Evolutionary conservation across 306 rosid genomes (phyloP).

Genomic region (Canavalia ensiformis): DNA sequence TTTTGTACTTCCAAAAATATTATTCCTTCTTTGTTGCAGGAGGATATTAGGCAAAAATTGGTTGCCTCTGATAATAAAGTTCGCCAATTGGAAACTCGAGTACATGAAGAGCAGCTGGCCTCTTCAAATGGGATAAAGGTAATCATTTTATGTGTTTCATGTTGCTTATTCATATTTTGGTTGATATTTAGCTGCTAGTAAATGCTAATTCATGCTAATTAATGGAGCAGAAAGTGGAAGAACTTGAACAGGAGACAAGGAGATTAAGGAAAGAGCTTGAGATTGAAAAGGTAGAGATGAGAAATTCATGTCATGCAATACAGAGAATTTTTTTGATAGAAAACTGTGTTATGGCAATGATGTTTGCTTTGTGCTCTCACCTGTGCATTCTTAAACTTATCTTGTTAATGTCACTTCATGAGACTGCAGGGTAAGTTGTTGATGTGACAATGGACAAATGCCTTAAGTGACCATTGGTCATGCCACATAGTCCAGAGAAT

Average conservation of each 20-base stretch:
- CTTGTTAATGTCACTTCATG: slow-evolving; percentile 34
- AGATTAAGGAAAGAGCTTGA: slow-evolving; percentile 80
- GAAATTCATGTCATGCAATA: slow-evolving; percentile 38
- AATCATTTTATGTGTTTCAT: slow-evolving; percentile 34
- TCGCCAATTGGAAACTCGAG: slow-evolving; percentile 87
- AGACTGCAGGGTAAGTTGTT: slow-evolving; percentile 33
- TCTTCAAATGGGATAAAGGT: slow-evolving; percentile 74
- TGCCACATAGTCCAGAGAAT: slow-evolving; percentile 32
- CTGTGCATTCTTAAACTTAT: no score
- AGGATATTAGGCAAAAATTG: slow-evolving; percentile 85
- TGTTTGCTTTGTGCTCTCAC: slow-evolving; percentile 3
- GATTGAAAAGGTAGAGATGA: slow-evolving; percentile 86
- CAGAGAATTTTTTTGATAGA: not conserved
- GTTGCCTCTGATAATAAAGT: slow-evolving; percentile 81
- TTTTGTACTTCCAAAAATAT: not conserved
- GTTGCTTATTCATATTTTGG: slow-evolving; percentile 38
- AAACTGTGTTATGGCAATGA: slow-evolving; percentile 2
- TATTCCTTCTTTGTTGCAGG: slow-evolving; percentile 66
- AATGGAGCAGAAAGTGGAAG: slow-evolving; percentile 78
- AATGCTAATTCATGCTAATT: slow-evolving; percentile 22
- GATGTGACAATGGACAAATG: not conserved
- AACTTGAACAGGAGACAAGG: slow-evolving; percentile 74
- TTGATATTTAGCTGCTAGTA: slow-evolving; percentile 32
- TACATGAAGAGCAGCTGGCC: slow-evolving; percentile 70
- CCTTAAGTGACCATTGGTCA: no score